Evolutionary conservation across 495 filamentous ascomycete genomes (phyloP), one percentile per base, ranked within the genome.

Genomic region (Xanthoparmelia taractica): DNA sequence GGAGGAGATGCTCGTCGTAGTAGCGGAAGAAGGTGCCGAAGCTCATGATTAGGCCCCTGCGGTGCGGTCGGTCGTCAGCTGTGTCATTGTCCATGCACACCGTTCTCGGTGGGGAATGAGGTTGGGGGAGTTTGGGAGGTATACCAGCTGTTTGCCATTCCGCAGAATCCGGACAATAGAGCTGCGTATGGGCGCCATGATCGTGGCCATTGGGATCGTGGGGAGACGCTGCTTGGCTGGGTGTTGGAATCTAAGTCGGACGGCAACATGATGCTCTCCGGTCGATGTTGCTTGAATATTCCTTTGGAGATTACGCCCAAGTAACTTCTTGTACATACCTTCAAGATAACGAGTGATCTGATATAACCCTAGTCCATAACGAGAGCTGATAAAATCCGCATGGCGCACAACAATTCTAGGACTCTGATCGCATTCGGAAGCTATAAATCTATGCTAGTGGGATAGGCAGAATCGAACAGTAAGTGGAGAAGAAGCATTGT

Each of bases 81-180:
- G 15, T 23, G 40, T 54, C 72, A 4, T 48, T 31, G 71, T 70
- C 20, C 34, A 10, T 36, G 34, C 5, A 36, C 34, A 36, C n/a
- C n/a, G n/a, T n/a, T n/a, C n/a, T n/a, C n/a, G n/a, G n/a, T n/a
- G n/a, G n/a, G n/a, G n/a, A n/a, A n/a, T n/a, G n/a, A n/a, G n/a
- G n/a, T n/a, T n/a, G n/a, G 33, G 13, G 18, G 23, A 40, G 36
- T 3, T 15, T 5, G 17, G 40, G 18, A 23, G 11, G 20, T 25
- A 59, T 47, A 61, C 77, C 77, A 79, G 60, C 72, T 73, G 50
- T 77, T 76, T 63, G 73, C 76, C 77, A 79, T 79, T 13, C 75
- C 72, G 58, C 73, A 71, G 62, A 77, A 78, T 31, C 77, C 75
- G 5, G 69, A 73, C 10, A 77, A 58, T 45, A 74, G 68, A 54